Evolutionary conservation across 2,329 filamentous ascomycete genomes (phyloP).

Genomic region (Erysiphe neolycopersici): DNA sequence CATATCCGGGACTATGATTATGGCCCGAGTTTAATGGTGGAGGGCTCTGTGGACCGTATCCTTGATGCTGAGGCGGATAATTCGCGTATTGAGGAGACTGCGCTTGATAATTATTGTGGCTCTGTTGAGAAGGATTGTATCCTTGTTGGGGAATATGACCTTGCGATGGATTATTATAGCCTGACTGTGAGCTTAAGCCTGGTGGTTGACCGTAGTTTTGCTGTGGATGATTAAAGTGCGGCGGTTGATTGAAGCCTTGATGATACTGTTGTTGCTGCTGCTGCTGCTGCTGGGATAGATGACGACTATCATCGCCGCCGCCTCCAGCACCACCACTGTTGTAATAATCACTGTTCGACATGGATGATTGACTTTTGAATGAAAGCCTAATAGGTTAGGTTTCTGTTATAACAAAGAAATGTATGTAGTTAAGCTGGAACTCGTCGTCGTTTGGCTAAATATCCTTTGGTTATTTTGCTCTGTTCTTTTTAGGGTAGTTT

Average conservation of each 20-base stretch:
- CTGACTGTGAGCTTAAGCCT: neutral
- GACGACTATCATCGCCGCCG: constrained; percentile 7
- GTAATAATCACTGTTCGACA: constrained; percentile 12
- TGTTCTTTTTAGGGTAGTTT: too few species aligned
- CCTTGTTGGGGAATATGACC: constrained; percentile 2
- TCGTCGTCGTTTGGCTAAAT: too few species aligned
- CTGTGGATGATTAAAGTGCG: constrained; percentile 6
- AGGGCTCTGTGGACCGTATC: constrained; percentile 1
- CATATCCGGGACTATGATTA: neutral
- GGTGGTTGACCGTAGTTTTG: neutral
- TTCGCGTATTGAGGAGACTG: constrained; percentile 3
- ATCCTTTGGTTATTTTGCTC: too few species aligned
- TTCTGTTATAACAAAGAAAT: too few species aligned
- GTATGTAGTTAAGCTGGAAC: too few species aligned
- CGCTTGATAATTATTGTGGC: neutral
- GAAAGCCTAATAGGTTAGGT: too few species aligned
- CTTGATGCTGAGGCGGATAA: constrained; percentile 4
- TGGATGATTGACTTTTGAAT: neutral
- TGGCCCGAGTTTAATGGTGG: constrained; percentile 1
- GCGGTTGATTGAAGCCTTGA: constrained; percentile 6
- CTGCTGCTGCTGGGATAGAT: constrained; percentile 1
- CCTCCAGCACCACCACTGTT: constrained; percentile 5
- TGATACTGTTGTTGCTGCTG: constrained; percentile 3
- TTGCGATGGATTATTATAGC: constrained; percentile 5
- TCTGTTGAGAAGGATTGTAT: neutral